phyloP scores from a whole-genome alignment of 108 stramenopile species.

The Pseudonitzschia multiseries region DNA sequence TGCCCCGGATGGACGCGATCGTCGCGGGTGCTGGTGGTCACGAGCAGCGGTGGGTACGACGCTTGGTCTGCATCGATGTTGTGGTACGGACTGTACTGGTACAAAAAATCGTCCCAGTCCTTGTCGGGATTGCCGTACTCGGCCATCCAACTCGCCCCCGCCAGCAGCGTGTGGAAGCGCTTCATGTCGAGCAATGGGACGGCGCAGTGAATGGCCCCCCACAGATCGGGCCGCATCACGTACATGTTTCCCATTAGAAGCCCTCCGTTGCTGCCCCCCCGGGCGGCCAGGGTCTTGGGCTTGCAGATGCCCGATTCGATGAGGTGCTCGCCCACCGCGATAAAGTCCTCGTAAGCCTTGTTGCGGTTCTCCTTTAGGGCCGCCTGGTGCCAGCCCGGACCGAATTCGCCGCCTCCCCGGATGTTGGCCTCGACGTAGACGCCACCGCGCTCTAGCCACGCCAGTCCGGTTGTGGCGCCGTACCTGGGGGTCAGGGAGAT shows the following conservation, averaged over 20 bases:
- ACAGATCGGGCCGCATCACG: slow-evolving; percentile 89
- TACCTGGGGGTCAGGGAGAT: slow-evolving; percentile 91
- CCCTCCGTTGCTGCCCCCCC: slow-evolving; percentile 98
- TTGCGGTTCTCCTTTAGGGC: slow-evolving; percentile 84
- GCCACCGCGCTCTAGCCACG: slow-evolving; percentile 92
- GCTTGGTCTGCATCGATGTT: slow-evolving; percentile 55
- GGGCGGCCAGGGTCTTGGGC: slow-evolving; percentile 81
- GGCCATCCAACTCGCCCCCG: slow-evolving; percentile 96
- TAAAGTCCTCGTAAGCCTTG: slow-evolving; percentile 96
- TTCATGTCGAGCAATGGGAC: slow-evolving; percentile 97
- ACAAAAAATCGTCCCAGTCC: slow-evolving; percentile 89
- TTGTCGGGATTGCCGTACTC: slow-evolving; percentile 97
- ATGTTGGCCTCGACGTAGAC: slow-evolving; percentile 95
- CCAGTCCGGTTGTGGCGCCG: slow-evolving; percentile 65
- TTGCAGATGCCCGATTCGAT: slow-evolving; percentile 69
- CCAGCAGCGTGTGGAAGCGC: slow-evolving; percentile 75
- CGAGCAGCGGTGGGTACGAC: slow-evolving; percentile 74
- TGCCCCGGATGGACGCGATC: slow-evolving; percentile 95
- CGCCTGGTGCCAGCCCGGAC: slow-evolving; percentile 89
- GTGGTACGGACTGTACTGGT: slow-evolving; percentile 90
- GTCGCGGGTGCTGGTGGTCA: slow-evolving; percentile 89
- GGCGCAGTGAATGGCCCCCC: slow-evolving; percentile 92
- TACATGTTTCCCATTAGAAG: slow-evolving; percentile 91
- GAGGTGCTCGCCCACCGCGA: slow-evolving; percentile 89
- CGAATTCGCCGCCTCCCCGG: slow-evolving; percentile 94